These are phyloP conservation scores for Leccinum cinnamomeum DNA, from an alignment of 1,284 basidiomycete genomes.

Conservation along the genomic window DNA sequence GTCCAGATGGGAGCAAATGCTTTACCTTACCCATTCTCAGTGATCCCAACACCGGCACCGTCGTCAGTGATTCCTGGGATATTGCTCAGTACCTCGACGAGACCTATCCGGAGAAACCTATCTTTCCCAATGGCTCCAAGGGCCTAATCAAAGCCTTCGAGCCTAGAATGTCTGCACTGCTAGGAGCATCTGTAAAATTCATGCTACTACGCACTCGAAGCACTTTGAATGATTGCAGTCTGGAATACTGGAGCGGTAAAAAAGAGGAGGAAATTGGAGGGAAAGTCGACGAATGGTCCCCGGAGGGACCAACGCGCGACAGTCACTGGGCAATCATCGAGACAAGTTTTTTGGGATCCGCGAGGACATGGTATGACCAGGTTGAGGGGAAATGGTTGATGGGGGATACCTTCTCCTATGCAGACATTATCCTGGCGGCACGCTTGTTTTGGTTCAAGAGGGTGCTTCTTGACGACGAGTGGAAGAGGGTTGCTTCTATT, in stretches of 20 bases:
- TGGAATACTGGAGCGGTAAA: not conserved
- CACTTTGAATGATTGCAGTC: not conserved
- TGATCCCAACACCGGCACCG: slow-evolving; percentile 34
- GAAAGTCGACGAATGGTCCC: not conserved
- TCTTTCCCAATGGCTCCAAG: not conserved
- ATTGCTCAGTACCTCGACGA: not conserved
- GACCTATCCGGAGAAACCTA: not conserved
- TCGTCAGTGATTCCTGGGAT: slow-evolving; percentile 32
- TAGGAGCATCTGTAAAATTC: not conserved
- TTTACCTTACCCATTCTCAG: slow-evolving; percentile 38
- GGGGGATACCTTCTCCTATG: not conserved
- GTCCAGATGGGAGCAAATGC: slow-evolving; percentile 11
- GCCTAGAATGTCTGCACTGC: not conserved
- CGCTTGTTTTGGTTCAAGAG: slow-evolving; percentile 20
- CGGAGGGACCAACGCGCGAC: not conserved
- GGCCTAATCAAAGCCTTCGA: not conserved
- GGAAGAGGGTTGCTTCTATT: slow-evolving; percentile 23
- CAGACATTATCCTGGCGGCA: not conserved
- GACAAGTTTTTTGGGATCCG: not conserved
- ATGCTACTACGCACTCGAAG: not conserved
- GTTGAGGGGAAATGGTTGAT: not conserved
- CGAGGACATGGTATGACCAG: not conserved
- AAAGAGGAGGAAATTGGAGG: not conserved
- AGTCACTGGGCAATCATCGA: not conserved
- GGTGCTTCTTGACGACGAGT: slow-evolving; percentile 25